Evolutionary conservation across 176 grass and related monocot species (phyloP).

Genomic region (Triticum urartu): DNA sequence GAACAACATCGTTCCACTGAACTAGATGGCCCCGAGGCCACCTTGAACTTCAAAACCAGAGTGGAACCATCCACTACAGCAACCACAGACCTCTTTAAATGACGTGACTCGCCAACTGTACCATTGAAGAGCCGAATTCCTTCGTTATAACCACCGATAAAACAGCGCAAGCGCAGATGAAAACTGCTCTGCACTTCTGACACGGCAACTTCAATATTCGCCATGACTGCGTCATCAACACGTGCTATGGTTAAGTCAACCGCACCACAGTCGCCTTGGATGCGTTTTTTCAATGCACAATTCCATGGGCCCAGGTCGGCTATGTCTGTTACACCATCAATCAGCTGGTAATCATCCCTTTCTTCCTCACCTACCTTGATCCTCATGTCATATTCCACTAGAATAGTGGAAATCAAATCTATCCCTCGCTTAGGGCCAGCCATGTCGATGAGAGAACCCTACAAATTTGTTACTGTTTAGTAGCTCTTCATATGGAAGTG

Average conservation of each 20-base stretch:
- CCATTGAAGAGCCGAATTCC: conserved; percentile 18
- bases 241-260: not conserved
- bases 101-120: not conserved
- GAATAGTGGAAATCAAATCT: not conserved
- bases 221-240: not conserved
- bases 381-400: conserved; percentile 22
- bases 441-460: conserved; percentile 23
- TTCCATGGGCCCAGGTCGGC: not conserved
- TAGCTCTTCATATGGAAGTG: not conserved
- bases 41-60: conserved; percentile 21
- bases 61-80: not conserved
- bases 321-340: not conserved
- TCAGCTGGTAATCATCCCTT: conserved; percentile 18
- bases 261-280: not conserved
- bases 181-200: not conserved
- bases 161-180: not conserved
- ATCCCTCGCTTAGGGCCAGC: conserved; percentile 27
- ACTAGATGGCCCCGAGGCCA: not conserved
- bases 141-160: not conserved
- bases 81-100: conserved; percentile 5
- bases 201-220: not conserved
- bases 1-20: not conserved
- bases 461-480: conserved; percentile 7
- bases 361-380: not conserved
- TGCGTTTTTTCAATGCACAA: not conserved